phyloP scores from a whole-genome alignment of 768 basidiomycete species.

The Solioccasus polychromus region DNA sequence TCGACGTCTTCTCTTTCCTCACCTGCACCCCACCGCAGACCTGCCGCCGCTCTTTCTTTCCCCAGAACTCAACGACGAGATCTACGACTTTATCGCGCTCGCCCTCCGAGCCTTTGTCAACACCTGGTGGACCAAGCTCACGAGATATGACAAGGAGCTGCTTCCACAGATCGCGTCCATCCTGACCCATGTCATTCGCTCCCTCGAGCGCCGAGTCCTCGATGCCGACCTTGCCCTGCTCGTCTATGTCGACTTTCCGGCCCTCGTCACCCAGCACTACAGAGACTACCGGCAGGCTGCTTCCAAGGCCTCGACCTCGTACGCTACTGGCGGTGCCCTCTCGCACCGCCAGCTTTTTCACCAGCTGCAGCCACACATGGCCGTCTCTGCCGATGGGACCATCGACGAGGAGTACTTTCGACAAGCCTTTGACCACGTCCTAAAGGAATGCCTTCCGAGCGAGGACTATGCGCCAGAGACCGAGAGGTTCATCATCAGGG shows the following conservation, averaged over 20 bases:
- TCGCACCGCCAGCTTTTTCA: constrained; percentile 71
- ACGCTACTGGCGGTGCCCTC: constrained; percentile 63
- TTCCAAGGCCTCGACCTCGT: constrained; percentile 62
- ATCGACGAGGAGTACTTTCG: constrained; percentile 77
- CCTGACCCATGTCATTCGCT: constrained; percentile 54
- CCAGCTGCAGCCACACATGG: constrained; percentile 81
- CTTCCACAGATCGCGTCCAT: constrained; percentile 67
- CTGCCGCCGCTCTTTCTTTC: constrained; percentile 55
- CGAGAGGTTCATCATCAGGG: constrained; percentile 81
- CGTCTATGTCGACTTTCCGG: constrained; percentile 59
- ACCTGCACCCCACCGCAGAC: constrained; percentile 39
- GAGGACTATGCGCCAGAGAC: constrained; percentile 71
- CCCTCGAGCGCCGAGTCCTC: constrained; percentile 56
- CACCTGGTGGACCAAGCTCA: constrained; percentile 84
- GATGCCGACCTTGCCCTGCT: constrained; percentile 58
- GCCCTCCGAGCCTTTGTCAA: constrained; percentile 74
- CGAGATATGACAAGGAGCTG: constrained; percentile 81
- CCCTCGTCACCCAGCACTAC: constrained; percentile 72
- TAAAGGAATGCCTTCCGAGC: constrained; percentile 68
- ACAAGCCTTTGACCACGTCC: constrained; percentile 72
- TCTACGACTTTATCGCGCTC: constrained; percentile 77
- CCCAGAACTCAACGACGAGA: constrained; percentile 52
- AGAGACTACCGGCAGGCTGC: constrained; percentile 71
- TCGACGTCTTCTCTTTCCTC: constrained; percentile 64
- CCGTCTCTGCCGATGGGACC: constrained; percentile 60